Evolutionary conservation across 805 yeast species (phyloP), one percentile per base, ranked within the genome.

Genomic region (Barnettozyma sucrosica): DNA sequence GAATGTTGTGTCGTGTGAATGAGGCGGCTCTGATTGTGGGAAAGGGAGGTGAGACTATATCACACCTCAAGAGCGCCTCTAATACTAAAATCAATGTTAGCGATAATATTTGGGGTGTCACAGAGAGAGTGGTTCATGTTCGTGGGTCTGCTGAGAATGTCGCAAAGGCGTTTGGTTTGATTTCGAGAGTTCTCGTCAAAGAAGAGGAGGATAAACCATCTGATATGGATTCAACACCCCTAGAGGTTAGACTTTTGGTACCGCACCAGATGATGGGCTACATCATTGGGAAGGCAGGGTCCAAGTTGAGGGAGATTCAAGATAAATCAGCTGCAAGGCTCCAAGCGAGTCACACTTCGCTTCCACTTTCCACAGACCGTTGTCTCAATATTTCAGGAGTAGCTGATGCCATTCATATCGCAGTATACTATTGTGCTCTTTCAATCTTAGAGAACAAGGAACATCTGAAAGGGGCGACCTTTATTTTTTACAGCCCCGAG

Each of bases 331-430:
- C 92, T 3, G 90, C 95, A 2, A 74, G 77, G 48, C 71, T 89
- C 47, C 77, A 74, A 54, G 93, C 95, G 3, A 85, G 83, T 21
- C 88, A 83, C 37, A 77, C 79, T 41, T 77, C 82, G 14, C 67
- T 89, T 54, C 86, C 93, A 1, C 77, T 76, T 51, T 83, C 92
- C 0, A 86, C 89, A 14, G 96, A 89, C 62, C 73, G 95, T 49
- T 71, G 85, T 19, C 68, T 89, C 42, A 72, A 80, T 21, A 75
- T 88, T 7, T 70, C 75, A 5, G 96, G 96, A 7, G 92, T 85
- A 13, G 89, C 89, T 1, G 95, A 88, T 66, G 89, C 96, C 2
- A 77, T 89, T 37, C 95, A 86, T 60, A 85, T 87, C 55, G 96
- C 96, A 9, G 71, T 81, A 0, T 86, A 83, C 64, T 84, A 83